phyloP scores from a whole-genome alignment of 345 rosid species.

The Salix exigua region DNA sequence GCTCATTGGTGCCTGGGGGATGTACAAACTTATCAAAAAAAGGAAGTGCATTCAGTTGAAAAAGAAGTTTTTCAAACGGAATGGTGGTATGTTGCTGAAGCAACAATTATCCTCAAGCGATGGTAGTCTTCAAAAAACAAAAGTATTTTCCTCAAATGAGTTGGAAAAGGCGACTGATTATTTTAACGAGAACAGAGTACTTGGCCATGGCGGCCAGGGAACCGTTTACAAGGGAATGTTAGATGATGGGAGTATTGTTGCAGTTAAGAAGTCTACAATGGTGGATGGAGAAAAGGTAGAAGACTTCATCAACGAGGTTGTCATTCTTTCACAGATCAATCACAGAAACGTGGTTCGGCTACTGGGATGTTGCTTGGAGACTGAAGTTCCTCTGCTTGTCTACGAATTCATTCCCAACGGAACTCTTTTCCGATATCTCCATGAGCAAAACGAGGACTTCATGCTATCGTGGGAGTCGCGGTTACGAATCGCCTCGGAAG shows the following conservation, averaged over 20 bases:
- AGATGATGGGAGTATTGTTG: conserved; percentile 10
- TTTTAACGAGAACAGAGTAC: conserved; percentile 9
- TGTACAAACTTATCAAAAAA: too few relatives aligned
- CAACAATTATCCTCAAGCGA: too few relatives aligned
- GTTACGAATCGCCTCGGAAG: conserved; percentile 17
- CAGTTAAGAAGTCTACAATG: conserved; percentile 12
- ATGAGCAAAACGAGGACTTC: background rate
- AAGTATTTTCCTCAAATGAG: too few relatives aligned
- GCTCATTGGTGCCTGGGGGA: too few relatives aligned
- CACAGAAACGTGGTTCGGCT: conserved; percentile 17
- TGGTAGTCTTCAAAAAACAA: too few relatives aligned
- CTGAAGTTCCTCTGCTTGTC: conserved; percentile 1
- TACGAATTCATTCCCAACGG: conserved; percentile 15
- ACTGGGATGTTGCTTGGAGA: conserved; percentile 15
- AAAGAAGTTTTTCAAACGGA: conserved; percentile 1
- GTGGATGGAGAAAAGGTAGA: background rate
- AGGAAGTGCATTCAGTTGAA: background rate
- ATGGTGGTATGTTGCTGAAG: background rate
- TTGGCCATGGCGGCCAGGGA: conserved; percentile 17
- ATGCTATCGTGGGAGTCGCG: conserved; percentile 15
- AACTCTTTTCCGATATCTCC: conserved; percentile 12
- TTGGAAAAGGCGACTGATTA: background rate
- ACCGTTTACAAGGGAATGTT: conserved; percentile 17
- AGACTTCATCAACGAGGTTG: conserved; percentile 16
- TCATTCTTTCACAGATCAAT: conserved; percentile 11